A percentile compares a stretch with the other conserved stretches of the same genome.
phyloP scores from a whole-genome alignment of 495 filamentous ascomycete species.

The Talaromyces nanjingensis region DNA sequence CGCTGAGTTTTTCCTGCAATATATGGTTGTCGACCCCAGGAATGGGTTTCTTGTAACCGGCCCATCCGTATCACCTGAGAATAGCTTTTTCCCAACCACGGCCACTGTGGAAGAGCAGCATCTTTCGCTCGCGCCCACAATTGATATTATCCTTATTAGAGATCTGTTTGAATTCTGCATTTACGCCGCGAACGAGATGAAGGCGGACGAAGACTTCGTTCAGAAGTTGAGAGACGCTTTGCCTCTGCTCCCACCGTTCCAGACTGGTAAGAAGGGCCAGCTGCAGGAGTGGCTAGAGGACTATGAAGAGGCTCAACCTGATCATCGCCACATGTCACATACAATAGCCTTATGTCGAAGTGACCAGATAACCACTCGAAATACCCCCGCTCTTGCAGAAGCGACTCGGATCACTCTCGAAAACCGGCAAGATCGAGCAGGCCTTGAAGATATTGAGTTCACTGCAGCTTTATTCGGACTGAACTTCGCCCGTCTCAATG shows the following conservation, averaged over 20 bases:
- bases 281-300: constrained; percentile 34
- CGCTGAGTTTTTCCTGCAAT: constrained; percentile 16
- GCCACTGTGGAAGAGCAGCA: not conserved
- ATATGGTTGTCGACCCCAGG: constrained; percentile 20
- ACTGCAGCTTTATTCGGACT: not conserved
- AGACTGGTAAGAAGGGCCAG: constrained; percentile 22
- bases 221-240: constrained; percentile 3
- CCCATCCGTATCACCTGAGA: constrained; percentile 35
- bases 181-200: not conserved
- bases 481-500: constrained; percentile 23
- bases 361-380: constrained; percentile 15
- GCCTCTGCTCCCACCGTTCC: constrained; percentile 13
- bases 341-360: constrained; percentile 28
- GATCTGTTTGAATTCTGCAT: constrained; percentile 3
- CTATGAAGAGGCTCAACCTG: constrained; percentile 27
- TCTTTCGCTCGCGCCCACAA: not conserved
- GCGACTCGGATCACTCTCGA: constrained; percentile 18
- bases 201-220: not conserved
- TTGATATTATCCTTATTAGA: not conserved
- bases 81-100: constrained; percentile 17
- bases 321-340: constrained; percentile 32
- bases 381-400: constrained; percentile 19
- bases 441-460: constrained; percentile 28
- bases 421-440: constrained; percentile 27
- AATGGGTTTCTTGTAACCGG: constrained; percentile 23